These are phyloP conservation scores for Primulina tabacum DNA, from an alignment of 257 asterid species.

Conservation along the genomic window DNA sequence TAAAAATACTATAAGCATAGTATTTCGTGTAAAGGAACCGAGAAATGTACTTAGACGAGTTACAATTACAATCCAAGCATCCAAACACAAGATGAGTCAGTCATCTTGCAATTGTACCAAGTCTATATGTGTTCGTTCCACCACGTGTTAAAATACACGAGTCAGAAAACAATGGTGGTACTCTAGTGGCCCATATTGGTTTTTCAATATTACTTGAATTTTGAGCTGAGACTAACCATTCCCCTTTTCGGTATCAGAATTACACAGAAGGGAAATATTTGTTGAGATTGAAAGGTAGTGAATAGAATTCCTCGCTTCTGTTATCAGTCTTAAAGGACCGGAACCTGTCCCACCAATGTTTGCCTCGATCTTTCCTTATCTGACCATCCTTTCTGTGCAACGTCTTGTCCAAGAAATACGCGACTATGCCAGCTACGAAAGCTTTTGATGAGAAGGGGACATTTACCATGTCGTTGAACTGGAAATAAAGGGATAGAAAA, in stretches of 20 bases:
- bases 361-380: constrained; percentile 83
- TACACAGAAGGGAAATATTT: constrained; percentile 85
- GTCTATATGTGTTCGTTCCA: constrained; percentile 38
- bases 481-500: constrained; percentile 20
- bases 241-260: constrained; percentile 21
- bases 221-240: constrained; percentile 23
- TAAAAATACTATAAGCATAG: neutral
- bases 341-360: constrained; percentile 95
- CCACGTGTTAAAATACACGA: constrained; percentile 31
- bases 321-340: constrained; percentile 56
- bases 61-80: neutral
- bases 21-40: neutral
- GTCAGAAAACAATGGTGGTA: constrained; percentile 27
- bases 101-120: constrained; percentile 27
- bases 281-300: constrained; percentile 86
- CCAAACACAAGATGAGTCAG: neutral
- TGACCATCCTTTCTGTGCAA: constrained; percentile 65
- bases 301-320: constrained; percentile 81
- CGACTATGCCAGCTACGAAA: constrained; percentile 78
- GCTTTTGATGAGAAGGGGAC: constrained; percentile 86
- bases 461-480: constrained; percentile 89
- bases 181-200: constrained; percentile 19
- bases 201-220: constrained; percentile 3
- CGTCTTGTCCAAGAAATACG: constrained; percentile 77
- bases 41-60: neutral